Percentiles rank a stretch among this genome's conserved stretches.
Conservation (phyloP, 2,329 filamentous ascomycete species). For the Verticillium dahliae region DNA sequence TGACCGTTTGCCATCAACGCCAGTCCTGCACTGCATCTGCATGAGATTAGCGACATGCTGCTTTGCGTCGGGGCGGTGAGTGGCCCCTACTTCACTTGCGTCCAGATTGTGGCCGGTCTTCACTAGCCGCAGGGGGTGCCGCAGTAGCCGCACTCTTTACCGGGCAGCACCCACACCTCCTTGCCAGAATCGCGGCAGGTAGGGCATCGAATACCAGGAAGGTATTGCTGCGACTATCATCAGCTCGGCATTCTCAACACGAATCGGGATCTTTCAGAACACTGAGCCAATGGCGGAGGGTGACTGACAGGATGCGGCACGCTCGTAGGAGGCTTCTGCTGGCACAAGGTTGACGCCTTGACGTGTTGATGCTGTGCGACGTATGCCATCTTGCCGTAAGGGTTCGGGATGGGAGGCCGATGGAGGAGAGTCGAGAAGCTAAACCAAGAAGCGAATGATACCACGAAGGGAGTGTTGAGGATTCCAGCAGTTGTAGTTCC, state of each 20-base stretch:
- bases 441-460: no score
- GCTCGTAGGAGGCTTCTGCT: not conserved
- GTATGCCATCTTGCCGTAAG: not conserved
- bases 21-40: not conserved
- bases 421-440: slow-evolving; percentile 1
- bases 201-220: slow-evolving; percentile 46
- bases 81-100: not conserved
- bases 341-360: not conserved
- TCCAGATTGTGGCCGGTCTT: not conserved
- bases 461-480: not conserved
- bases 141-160: slow-evolving; percentile 43
- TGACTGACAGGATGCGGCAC: not conserved
- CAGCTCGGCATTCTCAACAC: not conserved
- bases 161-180: slow-evolving; percentile 51
- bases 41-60: not conserved
- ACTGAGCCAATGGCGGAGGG: not conserved
- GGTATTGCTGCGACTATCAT: slow-evolving; percentile 18
- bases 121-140: slow-evolving; percentile 33
- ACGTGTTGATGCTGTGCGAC: not conserved
- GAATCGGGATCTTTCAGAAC: not conserved
- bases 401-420: slow-evolving; percentile 6
- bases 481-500: not conserved
- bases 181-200: slow-evolving; percentile 41
- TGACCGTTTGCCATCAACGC: not conserved
- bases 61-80: not conserved